Percentiles rank a stretch among this genome's conserved stretches.
Evolutionary conservation across 2,329 filamentous ascomycete species (phyloP).

Genomic region (Colletotrichum shisoi): DNA sequence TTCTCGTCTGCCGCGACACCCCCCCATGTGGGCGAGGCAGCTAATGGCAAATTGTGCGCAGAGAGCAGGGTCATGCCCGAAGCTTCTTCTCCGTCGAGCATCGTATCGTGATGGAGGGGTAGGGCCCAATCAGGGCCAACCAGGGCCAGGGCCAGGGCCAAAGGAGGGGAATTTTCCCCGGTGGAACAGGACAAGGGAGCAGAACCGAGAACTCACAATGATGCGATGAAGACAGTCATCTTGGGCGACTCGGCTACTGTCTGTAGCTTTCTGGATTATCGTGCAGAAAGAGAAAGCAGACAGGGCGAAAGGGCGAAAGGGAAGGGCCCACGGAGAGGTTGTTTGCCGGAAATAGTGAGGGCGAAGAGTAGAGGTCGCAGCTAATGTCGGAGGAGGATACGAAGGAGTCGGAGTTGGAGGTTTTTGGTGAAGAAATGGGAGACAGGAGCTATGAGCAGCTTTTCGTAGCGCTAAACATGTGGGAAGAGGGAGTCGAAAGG

Average conservation of each 20-base stretch:
- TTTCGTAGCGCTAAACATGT: slow-evolving; percentile 26
- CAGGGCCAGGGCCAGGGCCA: too few relatives aligned
- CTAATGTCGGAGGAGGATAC: not conserved
- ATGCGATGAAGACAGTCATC: slow-evolving; percentile 62
- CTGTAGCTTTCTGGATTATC: slow-evolving; percentile 1
- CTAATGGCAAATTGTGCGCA: not conserved
- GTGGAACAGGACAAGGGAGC: not conserved
- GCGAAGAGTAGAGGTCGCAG: not conserved
- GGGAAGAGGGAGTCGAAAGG: slow-evolving; percentile 7
- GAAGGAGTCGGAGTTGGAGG: too few relatives aligned
- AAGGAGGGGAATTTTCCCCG: too few relatives aligned
- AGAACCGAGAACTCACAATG: slow-evolving; percentile 52
- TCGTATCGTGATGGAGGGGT: not conserved
- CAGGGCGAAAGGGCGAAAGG: not conserved
- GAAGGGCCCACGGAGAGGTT: not conserved
- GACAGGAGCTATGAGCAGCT: slow-evolving; percentile 23
- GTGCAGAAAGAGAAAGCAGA: not conserved
- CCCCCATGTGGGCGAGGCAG: not conserved
- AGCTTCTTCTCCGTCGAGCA: not conserved
- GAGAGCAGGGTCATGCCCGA: slow-evolving; percentile 10
- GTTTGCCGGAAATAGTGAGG: not conserved
- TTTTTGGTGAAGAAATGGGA: not conserved
- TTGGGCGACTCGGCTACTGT: slow-evolving; percentile 42
- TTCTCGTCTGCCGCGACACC: too few relatives aligned
- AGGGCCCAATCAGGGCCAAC: not conserved